Evolutionary conservation across 2,329 filamentous ascomycete species (phyloP).

Genomic region (Aspergillus aculeatus): DNA sequence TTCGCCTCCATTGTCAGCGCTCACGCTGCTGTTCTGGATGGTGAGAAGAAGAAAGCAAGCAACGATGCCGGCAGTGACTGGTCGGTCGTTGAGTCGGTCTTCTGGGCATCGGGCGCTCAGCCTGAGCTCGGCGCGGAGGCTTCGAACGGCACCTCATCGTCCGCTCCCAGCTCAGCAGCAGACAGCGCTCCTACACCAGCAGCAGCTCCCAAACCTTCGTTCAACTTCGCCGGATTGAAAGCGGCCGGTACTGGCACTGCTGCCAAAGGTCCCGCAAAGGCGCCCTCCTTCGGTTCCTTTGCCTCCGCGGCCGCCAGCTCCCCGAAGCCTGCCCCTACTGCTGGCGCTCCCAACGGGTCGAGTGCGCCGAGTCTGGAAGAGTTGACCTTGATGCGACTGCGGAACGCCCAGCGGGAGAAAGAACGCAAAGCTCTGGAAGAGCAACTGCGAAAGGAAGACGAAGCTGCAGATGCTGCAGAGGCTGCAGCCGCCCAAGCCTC

Average conservation of each 20-base stretch:
- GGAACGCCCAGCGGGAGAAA: constrained; percentile 55
- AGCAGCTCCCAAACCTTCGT: constrained; percentile 25
- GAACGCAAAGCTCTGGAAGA: constrained; percentile 55
- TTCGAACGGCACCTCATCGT: constrained; percentile 8
- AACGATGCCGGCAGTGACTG: constrained; percentile 42
- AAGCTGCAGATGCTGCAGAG: constrained; percentile 40
- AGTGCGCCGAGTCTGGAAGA: constrained; percentile 45
- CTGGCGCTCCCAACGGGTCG: constrained; percentile 24
- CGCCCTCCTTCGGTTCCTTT: constrained; percentile 46
- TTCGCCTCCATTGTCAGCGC: constrained; percentile 59
- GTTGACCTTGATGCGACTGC: constrained; percentile 56
- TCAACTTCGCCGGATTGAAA: constrained; percentile 38
- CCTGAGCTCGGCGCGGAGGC: constrained; percentile 44
- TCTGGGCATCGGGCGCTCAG: constrained; percentile 55
- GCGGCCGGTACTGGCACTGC: constrained; percentile 17
- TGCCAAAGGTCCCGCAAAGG: constrained; percentile 30
- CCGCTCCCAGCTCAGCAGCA: constrained; percentile 22
- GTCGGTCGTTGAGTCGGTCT: constrained; percentile 53
- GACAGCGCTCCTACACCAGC: constrained; percentile 11
- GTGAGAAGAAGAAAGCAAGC: constrained; percentile 35
- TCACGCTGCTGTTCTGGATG: constrained; percentile 56
- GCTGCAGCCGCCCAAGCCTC: constrained; percentile 20
- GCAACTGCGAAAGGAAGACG: constrained; percentile 52
- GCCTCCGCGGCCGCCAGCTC: constrained; percentile 29
- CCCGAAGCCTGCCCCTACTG: constrained; percentile 28